A percentile compares a stretch with the other conserved stretches of the same genome.
phyloP scores from a whole-genome alignment of 345 rosid species.

The Arabis alpina region DNA sequence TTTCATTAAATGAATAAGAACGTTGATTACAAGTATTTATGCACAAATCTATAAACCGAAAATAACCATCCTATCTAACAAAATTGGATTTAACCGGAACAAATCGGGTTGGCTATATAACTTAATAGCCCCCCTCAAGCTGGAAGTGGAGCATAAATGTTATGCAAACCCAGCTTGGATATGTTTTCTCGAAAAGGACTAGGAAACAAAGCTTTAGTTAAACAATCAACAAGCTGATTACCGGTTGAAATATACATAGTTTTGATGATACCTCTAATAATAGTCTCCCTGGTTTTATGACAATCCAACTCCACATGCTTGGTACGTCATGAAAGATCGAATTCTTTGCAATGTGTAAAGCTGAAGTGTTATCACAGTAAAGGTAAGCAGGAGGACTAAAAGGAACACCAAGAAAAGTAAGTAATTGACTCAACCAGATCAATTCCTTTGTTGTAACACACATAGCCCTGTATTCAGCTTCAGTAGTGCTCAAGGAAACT shows the following conservation, averaged over 20 bases:
- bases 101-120: too few relatives aligned
- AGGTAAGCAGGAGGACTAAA: not conserved
- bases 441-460: not conserved
- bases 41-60: too few relatives aligned
- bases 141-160: not conserved
- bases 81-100: too few relatives aligned
- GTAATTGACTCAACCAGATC: rapidly evolving
- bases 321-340: not conserved
- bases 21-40: too few relatives aligned
- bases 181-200: too few relatives aligned
- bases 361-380: not conserved
- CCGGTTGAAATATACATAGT: not conserved
- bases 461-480: not conserved
- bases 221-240: rapidly evolving
- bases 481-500: not conserved
- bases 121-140: too few relatives aligned
- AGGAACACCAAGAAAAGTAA: not conserved
- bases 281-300: too few relatives aligned
- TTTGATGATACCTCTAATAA: not conserved
- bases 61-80: too few relatives aligned
- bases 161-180: not conserved
- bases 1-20: too few relatives aligned
- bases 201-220: not conserved
- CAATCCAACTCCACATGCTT: not conserved
- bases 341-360: not conserved